Evolutionary conservation across 1,284 basidiomycete genomes (phyloP).

Genomic region (Malassezia slooffiae): DNA sequence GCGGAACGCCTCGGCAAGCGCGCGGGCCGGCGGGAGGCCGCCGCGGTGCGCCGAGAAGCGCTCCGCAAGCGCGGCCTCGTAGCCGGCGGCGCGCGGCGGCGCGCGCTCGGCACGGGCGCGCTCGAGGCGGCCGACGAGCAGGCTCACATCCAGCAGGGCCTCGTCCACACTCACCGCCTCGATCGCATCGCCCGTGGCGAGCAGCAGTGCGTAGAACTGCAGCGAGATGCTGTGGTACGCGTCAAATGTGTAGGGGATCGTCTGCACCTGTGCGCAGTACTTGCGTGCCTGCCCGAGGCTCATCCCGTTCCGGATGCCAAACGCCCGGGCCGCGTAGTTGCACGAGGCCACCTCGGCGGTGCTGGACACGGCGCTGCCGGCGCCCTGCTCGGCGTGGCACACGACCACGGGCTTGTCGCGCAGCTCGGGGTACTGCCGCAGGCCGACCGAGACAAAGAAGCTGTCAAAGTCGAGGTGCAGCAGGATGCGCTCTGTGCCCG

Average conservation of each 20-base stretch:
- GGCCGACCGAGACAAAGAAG: slow-evolving; percentile 64
- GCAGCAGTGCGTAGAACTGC: slow-evolving; percentile 83
- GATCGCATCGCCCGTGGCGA: slow-evolving; percentile 76
- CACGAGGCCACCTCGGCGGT: slow-evolving; percentile 73
- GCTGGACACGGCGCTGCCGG: slow-evolving; percentile 21
- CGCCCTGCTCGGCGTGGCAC: slow-evolving; percentile 60
- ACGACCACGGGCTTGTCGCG: slow-evolving; percentile 66
- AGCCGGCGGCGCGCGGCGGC: slow-evolving; percentile 16
- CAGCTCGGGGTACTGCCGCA: slow-evolving; percentile 31
- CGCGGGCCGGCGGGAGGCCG: not conserved
- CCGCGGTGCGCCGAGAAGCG: not conserved
- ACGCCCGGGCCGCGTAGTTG: slow-evolving; percentile 80
- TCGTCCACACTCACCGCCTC: slow-evolving; percentile 95
- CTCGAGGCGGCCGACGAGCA: slow-evolving; percentile 50
- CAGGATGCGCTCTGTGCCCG: slow-evolving; percentile 42
- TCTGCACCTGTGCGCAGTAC: slow-evolving; percentile 51
- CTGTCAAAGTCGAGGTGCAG: slow-evolving; percentile 62
- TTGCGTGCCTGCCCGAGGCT: slow-evolving; percentile 52
- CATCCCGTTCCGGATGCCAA: slow-evolving; percentile 89
- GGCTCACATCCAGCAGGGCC: slow-evolving; percentile 78
- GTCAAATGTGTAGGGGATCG: slow-evolving; percentile 84
- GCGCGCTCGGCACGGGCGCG: slow-evolving; percentile 7
- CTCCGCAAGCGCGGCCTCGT: slow-evolving; percentile 4
- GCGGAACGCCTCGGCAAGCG: slow-evolving; percentile 63
- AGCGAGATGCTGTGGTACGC: slow-evolving; percentile 53